phyloP scores from a whole-genome alignment of 108 stramenopile species.

The Skeletonema tropicum region DNA sequence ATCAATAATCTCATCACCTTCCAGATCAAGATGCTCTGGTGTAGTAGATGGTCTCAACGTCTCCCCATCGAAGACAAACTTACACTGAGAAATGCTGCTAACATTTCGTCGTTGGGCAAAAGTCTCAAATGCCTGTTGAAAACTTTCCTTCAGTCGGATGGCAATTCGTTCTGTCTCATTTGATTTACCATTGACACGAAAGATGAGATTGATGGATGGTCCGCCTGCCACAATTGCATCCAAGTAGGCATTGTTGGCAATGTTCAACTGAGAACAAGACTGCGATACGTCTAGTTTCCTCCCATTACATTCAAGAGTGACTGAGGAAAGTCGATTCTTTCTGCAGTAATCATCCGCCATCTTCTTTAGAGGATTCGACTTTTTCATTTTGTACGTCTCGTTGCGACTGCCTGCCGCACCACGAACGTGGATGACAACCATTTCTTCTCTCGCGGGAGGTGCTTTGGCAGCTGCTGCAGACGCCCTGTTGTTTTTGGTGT shows the following conservation, averaged over 20 bases:
- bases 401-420: not conserved
- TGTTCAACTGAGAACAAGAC: conserved; percentile 13
- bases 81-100: conserved; percentile 14
- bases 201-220: conserved; percentile 18
- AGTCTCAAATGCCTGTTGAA: conserved; percentile 16
- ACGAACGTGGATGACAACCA: conserved; percentile 16
- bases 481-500: not conserved
- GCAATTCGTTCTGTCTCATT: conserved; percentile 20
- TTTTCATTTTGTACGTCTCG: conserved; percentile 24
- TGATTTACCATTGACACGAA: conserved; percentile 41
- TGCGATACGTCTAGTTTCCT: conserved; percentile 20
- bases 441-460: conserved; percentile 1
- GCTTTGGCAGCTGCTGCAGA: not conserved
- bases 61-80: conserved; percentile 57
- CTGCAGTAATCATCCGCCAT: conserved; percentile 7
- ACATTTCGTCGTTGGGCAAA: conserved; percentile 26
- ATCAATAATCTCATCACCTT: conserved; percentile 67
- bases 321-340: conserved; percentile 4
- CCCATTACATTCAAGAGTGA: conserved; percentile 25
- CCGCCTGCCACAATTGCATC: conserved; percentile 25
- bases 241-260: conserved; percentile 17
- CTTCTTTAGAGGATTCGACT: conserved; percentile 18
- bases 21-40: conserved; percentile 55
- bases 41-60: conserved; percentile 28
- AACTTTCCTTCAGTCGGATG: conserved; percentile 11